A percentile compares a stretch with the other conserved stretches of the same genome.
These are phyloP conservation scores for Zygosaccharomyces sapae DNA, from an alignment of 1,139 yeast genomes.

Conservation along the genomic window DNA sequence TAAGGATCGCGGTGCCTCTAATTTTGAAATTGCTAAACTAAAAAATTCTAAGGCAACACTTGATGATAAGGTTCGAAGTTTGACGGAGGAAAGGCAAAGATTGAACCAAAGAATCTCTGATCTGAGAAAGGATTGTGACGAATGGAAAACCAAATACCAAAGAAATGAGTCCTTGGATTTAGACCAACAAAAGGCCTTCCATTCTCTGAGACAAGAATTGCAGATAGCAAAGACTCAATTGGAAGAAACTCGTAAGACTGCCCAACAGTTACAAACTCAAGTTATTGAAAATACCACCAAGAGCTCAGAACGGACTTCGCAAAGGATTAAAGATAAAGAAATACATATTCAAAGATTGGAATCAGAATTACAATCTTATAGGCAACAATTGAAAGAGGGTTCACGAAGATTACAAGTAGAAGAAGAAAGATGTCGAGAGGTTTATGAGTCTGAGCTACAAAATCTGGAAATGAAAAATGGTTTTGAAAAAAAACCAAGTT, in stretches of 20 bases:
- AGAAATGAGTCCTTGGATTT: neutral
- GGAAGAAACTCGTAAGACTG: constrained; percentile 7
- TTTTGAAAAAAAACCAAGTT: constrained; percentile 23
- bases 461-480: constrained; percentile 33
- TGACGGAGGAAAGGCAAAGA: constrained; percentile 5
- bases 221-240: constrained; percentile 8
- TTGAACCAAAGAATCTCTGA: constrained; percentile 15
- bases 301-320: constrained; percentile 18
- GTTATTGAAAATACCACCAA: constrained; percentile 19
- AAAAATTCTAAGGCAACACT: constrained; percentile 66
- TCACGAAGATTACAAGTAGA: constrained; percentile 1
- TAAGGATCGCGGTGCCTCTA: neutral
- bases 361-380: constrained; percentile 17
- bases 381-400: constrained; percentile 13
- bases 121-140: constrained; percentile 3
- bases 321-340: constrained; percentile 25
- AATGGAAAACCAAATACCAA: constrained; percentile 4
- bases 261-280: constrained; percentile 19
- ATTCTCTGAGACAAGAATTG: constrained; percentile 7
- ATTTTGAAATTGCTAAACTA: constrained; percentile 61
- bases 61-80: constrained; percentile 4
- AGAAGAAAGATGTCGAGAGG: constrained; percentile 14
- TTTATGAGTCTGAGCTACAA: constrained; percentile 17
- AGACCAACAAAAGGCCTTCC: neutral
- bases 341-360: constrained; percentile 24